Percentiles rank a stretch among this genome's conserved stretches.
These are phyloP conservation scores for Hymenoscyphus fructigenus DNA, from an alignment of 2,329 filamentous ascomycete species.

Conservation along the genomic window DNA sequence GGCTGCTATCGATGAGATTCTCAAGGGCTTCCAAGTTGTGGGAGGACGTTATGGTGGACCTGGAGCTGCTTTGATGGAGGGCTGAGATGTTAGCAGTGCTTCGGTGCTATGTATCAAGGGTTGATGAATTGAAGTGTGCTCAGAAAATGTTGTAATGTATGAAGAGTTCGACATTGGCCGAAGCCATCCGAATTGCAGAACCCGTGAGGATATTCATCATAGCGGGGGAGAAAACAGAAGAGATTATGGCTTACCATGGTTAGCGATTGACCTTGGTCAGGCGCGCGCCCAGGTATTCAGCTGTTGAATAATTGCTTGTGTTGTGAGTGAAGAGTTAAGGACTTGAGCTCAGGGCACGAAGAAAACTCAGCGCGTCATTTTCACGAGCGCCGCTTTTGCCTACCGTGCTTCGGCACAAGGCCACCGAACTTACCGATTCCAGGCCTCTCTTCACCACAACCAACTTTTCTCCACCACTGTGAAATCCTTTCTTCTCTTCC, in stretches of 20 bases:
- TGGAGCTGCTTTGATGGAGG: conserved; percentile 14
- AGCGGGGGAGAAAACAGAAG: not conserved
- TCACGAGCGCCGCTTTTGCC: not conserved
- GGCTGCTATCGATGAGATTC: conserved; percentile 48
- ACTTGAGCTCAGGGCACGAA: not conserved
- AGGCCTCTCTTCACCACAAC: not conserved
- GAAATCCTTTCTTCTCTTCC: not conserved
- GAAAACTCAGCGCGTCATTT: not conserved
- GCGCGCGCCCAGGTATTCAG: not conserved
- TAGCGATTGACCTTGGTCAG: not conserved
- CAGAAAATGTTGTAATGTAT: conserved; percentile 36
- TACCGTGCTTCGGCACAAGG: not conserved
- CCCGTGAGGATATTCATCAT: conserved; percentile 33
- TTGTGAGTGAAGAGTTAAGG: not conserved
- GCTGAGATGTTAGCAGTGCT: conserved; percentile 18
- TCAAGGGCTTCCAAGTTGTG: conserved; percentile 47
- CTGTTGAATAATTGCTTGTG: not conserved
- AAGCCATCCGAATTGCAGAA: conserved; percentile 37
- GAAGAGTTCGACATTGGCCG: conserved; percentile 30
- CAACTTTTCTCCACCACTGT: conserved; percentile 3
- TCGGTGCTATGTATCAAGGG: not conserved
- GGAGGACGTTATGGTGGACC: conserved; percentile 48
- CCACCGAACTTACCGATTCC: not conserved
- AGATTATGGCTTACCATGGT: not conserved
- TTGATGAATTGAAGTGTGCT: conserved; percentile 20